phyloP scores from a whole-genome alignment of 495 filamentous ascomycete genomes.

The Evernia prunastri region DNA sequence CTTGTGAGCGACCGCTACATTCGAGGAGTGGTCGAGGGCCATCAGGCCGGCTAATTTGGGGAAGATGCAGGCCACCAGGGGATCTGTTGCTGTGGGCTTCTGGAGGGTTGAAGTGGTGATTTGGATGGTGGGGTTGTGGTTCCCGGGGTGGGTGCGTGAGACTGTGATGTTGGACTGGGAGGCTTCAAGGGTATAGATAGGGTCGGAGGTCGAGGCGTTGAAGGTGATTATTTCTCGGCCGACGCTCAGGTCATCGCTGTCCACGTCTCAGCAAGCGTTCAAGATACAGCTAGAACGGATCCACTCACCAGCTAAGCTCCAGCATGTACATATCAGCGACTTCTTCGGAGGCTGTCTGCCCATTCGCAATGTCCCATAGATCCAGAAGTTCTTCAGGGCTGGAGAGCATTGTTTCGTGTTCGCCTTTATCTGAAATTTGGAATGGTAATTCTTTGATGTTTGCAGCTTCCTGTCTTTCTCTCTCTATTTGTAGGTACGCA shows the following conservation, averaged over 20 bases:
- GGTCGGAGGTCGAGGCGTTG: constrained; percentile 21
- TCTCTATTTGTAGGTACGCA: constrained; percentile 4
- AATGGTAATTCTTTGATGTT: constrained; percentile 18
- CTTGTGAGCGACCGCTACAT: constrained; percentile 20
- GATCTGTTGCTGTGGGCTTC: constrained; percentile 16
- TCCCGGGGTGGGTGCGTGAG: constrained; percentile 22
- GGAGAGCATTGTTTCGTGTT: constrained; percentile 19
- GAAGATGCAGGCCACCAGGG: constrained; percentile 26
- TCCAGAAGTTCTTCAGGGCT: constrained; percentile 23
- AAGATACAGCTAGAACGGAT: background rate
- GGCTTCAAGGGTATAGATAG: constrained; percentile 25
- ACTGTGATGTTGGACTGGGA: constrained; percentile 19
- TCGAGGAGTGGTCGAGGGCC: constrained; percentile 27
- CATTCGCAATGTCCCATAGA: constrained; percentile 27
- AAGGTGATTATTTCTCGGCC: constrained; percentile 26
- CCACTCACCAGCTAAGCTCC: constrained; percentile 26
- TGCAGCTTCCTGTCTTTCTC: constrained; percentile 7
- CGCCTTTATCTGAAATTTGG: constrained; percentile 15
- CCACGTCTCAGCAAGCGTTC: background rate
- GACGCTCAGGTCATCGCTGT: constrained; percentile 22
- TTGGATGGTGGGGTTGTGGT: constrained; percentile 21
- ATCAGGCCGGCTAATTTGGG: constrained; percentile 27
- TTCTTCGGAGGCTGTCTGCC: constrained; percentile 21
- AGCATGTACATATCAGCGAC: constrained; percentile 15
- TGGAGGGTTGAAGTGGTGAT: constrained; percentile 20